phyloP scores from a whole-genome alignment of 306 rosid genomes.

The Cucurbita argyrosperma region DNA sequence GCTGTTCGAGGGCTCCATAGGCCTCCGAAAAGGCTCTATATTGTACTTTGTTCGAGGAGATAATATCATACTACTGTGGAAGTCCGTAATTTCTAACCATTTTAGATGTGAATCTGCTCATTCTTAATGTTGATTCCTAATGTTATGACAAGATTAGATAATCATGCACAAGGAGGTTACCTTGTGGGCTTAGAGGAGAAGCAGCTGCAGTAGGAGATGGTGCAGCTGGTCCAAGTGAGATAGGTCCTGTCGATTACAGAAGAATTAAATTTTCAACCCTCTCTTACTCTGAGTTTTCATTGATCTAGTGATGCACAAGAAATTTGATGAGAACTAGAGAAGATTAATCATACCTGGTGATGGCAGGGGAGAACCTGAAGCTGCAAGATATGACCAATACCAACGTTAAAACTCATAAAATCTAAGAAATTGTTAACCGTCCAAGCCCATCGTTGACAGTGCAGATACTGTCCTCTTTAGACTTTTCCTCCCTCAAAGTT shows the following conservation, averaged over 20 bases:
- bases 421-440: not conserved
- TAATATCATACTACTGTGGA: too few relatives aligned
- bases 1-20: too few relatives aligned
- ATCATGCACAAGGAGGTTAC: not conserved
- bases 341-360: slow-evolving; percentile 37
- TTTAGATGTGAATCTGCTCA: not conserved
- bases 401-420: not conserved
- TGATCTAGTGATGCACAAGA: not conserved
- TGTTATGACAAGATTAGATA: not conserved
- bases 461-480: too few relatives aligned
- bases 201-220: not conserved
- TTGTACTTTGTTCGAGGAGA: too few relatives aligned
- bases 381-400: slow-evolving; percentile 20
- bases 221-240: slow-evolving; percentile 1
- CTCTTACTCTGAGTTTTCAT: not conserved
- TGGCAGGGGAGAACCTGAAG: slow-evolving; percentile 42
- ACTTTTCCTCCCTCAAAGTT: too few relatives aligned
- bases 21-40: too few relatives aligned
- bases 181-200: slow-evolving; percentile 3
- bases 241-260: not conserved
- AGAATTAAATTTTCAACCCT: not conserved
- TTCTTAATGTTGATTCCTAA: not conserved
- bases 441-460: too few relatives aligned
- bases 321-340: not conserved
- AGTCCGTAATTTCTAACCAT: too few relatives aligned